A percentile compares a stretch with the other conserved stretches of the same genome.
phyloP scores from a whole-genome alignment of 2,329 filamentous ascomycete genomes.

The Microcyclospora pomicola region DNA sequence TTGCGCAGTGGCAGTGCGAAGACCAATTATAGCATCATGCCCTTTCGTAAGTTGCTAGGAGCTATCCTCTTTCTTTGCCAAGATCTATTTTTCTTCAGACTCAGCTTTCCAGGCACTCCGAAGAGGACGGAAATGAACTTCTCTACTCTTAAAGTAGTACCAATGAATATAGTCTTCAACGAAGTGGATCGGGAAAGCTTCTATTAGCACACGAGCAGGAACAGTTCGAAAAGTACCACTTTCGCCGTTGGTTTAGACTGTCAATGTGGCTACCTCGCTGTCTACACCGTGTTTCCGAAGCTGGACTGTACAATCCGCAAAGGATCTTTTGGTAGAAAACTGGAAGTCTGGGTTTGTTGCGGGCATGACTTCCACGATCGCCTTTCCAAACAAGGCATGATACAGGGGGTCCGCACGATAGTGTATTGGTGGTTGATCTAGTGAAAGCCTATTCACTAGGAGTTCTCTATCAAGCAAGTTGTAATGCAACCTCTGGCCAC shows the following conservation, averaged over 20 bases:
- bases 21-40: slow-evolving; percentile 3
- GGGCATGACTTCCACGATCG: slow-evolving; percentile 38
- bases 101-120: slow-evolving; percentile 9
- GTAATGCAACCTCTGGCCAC: slow-evolving; percentile 27
- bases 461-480: slow-evolving; percentile 36
- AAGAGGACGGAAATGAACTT: slow-evolving; percentile 38
- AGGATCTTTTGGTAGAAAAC: slow-evolving; percentile 29
- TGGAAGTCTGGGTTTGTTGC: slow-evolving; percentile 42
- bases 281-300: slow-evolving; percentile 33
- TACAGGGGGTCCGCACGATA: slow-evolving; percentile 34
- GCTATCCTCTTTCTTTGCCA: slow-evolving; percentile 35
- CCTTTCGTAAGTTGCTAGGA: slow-evolving; percentile 1
- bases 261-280: not conserved
- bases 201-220: slow-evolving; percentile 16
- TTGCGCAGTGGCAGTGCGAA: slow-evolving; percentile 22
- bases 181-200: slow-evolving; percentile 39
- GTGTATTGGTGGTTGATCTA: slow-evolving; percentile 40
- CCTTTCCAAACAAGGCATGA: slow-evolving; percentile 40
- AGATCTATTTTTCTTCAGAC: slow-evolving; percentile 4
- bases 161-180: slow-evolving; percentile 45
- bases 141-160: slow-evolving; percentile 35
- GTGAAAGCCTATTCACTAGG: slow-evolving; percentile 34
- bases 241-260: not conserved
- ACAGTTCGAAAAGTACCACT: slow-evolving; percentile 25
- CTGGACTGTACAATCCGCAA: slow-evolving; percentile 36